A percentile compares a stretch with the other conserved stretches of the same genome.
Evolutionary conservation across 129 eudicot species (phyloP).

Genomic region (Flaveria robusta): DNA sequence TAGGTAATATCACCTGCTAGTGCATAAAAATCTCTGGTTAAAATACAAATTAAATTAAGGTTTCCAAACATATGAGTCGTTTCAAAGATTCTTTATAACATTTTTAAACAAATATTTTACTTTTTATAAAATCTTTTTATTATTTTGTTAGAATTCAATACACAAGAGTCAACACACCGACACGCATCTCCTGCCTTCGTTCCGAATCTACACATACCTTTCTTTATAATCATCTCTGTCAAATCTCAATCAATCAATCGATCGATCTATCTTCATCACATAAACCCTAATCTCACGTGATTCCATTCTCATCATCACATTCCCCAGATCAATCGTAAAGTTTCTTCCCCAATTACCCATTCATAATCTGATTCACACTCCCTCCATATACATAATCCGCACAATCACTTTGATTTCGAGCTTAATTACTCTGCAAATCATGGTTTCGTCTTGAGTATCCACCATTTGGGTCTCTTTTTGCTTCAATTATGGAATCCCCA

Average conservation of each 20-base stretch:
- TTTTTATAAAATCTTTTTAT: too few relatives aligned
- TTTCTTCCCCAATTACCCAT: not conserved
- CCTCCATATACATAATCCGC: not conserved
- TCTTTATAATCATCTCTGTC: constrained; percentile 5
- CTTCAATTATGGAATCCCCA: constrained; percentile 54
- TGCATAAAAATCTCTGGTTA: too few relatives aligned
- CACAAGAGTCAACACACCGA: constrained; percentile 40
- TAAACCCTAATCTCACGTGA: constrained; percentile 24
- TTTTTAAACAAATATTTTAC: too few relatives aligned
- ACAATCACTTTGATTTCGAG: constrained; percentile 9
- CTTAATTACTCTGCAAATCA: constrained; percentile 14
- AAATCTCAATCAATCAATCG: constrained; percentile 24
- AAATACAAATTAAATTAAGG: too few relatives aligned
- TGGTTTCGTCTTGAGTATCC: not conserved
- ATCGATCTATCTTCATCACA: constrained; percentile 3
- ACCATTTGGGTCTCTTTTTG: not conserved
- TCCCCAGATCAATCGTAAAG: not conserved
- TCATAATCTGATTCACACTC: not conserved
- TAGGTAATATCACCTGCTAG: too few relatives aligned
- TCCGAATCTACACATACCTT: constrained; percentile 24
- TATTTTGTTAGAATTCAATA: too few relatives aligned
- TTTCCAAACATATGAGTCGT: too few relatives aligned
- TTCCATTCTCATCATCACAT: constrained; percentile 9
- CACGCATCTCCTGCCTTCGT: constrained; percentile 37
- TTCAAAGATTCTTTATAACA: too few relatives aligned